Evolutionary conservation across 805 yeast genomes (phyloP), one percentile per base, ranked within the genome.

Genomic region (Scheffersomyces stipitis): DNA sequence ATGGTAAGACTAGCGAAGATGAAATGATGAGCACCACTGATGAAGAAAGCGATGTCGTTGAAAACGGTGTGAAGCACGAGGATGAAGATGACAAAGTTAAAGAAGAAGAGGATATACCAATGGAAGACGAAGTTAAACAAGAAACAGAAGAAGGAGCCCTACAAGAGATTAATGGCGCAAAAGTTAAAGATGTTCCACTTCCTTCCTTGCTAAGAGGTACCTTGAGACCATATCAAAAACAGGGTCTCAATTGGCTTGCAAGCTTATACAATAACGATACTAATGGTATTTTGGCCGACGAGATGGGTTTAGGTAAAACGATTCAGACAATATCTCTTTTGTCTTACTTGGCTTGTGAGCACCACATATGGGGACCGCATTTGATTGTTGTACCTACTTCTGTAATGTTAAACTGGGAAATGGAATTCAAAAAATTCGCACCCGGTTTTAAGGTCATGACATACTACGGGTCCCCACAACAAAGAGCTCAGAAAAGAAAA

Each of bases 271-370:
- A 87, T 57, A 87, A 87, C 53, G 80, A 86, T 38, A 93, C 98
- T 4, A 93, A 93, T 59, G 99, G 99, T 45, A 93, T 93, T 34
- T 72, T 93, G 31, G 99, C 99, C 1, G 99, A 93, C 62, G 99
- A 93, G 58, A 93, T 93, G 99, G 99, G 99, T 37, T 73, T 93
- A 28, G 99, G 95, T 48, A 93, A 93, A 58, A 93, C 99, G 0
- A 91, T 93, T 40, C 99, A 93, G 58, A 93, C 99, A 0, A 93
- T 93, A 35, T 78, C 97, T 0, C 63, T 93, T 28, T 64, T 93
- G 14, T 73, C 95, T 0, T 90, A 90, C 58, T 67, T 93, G 35
- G 99, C 99, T 0, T 88, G 96, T 51, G 96, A 84, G 51, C 90
- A 90, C 53, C 85, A 86, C 41, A 78, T 83, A 13, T 93, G 99